These are phyloP conservation scores for Cutaneotrichosporon sp. DNA, from an alignment of 1,284 basidiomycete genomes.

Conservation along the genomic window DNA sequence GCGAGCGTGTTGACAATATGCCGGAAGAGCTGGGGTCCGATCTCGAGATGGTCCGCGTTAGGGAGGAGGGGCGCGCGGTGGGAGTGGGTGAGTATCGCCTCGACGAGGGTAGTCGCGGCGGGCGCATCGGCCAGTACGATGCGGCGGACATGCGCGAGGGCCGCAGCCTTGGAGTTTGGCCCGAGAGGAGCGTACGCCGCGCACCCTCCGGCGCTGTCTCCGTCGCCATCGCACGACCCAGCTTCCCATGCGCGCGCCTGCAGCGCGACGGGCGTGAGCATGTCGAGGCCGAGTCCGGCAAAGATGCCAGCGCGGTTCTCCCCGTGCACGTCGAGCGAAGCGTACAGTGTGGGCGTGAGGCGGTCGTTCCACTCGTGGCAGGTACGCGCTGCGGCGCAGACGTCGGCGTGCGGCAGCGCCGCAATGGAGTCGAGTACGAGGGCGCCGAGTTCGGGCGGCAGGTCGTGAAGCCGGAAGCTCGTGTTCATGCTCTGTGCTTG, in stretches of 20 bases:
- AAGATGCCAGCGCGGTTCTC: constrained; percentile 7
- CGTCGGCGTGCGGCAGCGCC: constrained; percentile 1
- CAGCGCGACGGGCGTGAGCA: constrained; percentile 10
- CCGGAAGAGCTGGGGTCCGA: constrained; percentile 14
- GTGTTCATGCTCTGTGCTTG: background rate
- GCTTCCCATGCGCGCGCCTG: constrained; percentile 10
- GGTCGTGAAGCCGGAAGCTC: constrained; percentile 6
- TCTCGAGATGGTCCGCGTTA: constrained; percentile 6
- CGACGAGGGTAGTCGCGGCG: constrained; percentile 8
- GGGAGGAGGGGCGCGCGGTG: background rate
- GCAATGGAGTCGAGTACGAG: constrained; percentile 9
- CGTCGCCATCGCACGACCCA: background rate
- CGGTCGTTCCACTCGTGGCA: constrained; percentile 6
- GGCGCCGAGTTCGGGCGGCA: constrained; percentile 7
- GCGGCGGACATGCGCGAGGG: constrained; percentile 4
- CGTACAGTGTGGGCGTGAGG: constrained; percentile 11
- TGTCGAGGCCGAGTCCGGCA: constrained; percentile 14
- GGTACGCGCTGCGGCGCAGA: constrained; percentile 4
- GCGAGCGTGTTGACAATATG: constrained; percentile 16
- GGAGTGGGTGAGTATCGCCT: constrained; percentile 12
- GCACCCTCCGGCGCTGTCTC: background rate
- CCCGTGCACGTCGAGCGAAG: constrained; percentile 2
- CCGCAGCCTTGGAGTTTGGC: constrained; percentile 4
- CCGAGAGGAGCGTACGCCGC: background rate
- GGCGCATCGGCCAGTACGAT: constrained; percentile 3